These are phyloP conservation scores for Fusarium sp. DNA, from an alignment of 2,329 filamentous ascomycete genomes.

Conservation along the genomic window DNA sequence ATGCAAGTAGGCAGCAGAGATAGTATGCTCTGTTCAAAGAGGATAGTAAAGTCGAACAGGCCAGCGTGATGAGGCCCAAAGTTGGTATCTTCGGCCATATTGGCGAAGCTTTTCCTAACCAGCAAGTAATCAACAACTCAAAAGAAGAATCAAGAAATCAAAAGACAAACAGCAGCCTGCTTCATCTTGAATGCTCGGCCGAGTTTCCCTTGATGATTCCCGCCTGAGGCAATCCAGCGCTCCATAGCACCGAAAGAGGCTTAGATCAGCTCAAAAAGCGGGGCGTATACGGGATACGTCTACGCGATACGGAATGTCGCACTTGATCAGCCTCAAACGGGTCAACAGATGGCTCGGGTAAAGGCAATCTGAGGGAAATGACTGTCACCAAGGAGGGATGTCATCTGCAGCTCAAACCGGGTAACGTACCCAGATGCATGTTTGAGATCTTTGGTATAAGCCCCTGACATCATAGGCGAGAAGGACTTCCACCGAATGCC, in stretches of 20 bases:
- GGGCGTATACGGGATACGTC: slow-evolving; percentile 12
- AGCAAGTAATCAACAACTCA: neutral
- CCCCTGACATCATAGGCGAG: neutral
- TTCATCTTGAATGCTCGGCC: neutral
- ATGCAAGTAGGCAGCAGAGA: slow-evolving; percentile 42
- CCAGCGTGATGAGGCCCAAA: slow-evolving; percentile 44
- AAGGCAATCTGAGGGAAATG: neutral
- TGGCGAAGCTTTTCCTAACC: neutral
- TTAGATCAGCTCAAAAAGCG: neutral
- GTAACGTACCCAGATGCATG: neutral
- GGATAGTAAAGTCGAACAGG: slow-evolving; percentile 46
- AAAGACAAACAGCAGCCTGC: neutral
- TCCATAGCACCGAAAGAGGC: slow-evolving; percentile 14
- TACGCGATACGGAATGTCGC: slow-evolving; percentile 7
- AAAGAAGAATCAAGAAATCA: neutral
- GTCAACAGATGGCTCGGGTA: neutral
- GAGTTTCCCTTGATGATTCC: neutral
- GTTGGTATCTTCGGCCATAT: slow-evolving; percentile 25
- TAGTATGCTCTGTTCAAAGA: slow-evolving; percentile 48
- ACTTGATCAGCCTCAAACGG: neutral
- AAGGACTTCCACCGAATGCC: neutral
- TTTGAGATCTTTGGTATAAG: neutral
- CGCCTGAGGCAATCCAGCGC: slow-evolving; percentile 7
- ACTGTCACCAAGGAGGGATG: neutral
- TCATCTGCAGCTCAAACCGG: neutral